phyloP scores from a whole-genome alignment of 2,329 filamentous ascomycete genomes.

The Byssothecium circinans region DNA sequence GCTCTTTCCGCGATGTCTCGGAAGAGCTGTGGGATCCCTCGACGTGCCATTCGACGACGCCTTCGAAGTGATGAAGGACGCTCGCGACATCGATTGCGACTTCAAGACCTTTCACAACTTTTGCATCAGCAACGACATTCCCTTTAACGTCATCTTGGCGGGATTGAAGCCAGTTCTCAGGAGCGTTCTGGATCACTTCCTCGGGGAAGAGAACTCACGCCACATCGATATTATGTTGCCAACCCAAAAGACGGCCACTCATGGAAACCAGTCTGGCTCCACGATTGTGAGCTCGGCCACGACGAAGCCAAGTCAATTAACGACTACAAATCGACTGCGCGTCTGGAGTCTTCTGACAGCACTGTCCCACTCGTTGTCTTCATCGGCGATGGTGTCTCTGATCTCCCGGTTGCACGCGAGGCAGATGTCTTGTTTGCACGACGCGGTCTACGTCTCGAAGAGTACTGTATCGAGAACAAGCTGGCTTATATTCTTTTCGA shows the following conservation, averaged over 20 bases:
- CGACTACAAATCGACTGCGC: constrained; percentile 60
- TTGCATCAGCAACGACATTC: constrained; percentile 63
- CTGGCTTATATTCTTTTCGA: constrained; percentile 65
- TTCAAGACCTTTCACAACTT: constrained; percentile 67
- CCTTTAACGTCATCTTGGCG: constrained; percentile 70
- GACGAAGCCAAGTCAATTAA: constrained; percentile 68
- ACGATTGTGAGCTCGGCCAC: constrained; percentile 66
- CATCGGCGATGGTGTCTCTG: constrained; percentile 70
- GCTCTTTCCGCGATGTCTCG: constrained; percentile 69
- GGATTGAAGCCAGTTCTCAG: constrained; percentile 66
- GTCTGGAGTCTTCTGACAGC: constrained; percentile 59
- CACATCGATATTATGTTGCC: constrained; percentile 65
- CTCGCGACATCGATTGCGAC: constrained; percentile 64
- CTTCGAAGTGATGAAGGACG: constrained; percentile 64
- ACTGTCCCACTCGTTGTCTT: constrained; percentile 68
- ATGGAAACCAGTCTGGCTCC: constrained; percentile 69
- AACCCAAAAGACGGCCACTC: constrained; percentile 58
- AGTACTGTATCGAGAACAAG: constrained; percentile 65
- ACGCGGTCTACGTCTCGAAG: constrained; percentile 64
- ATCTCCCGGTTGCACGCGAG: constrained; percentile 66
- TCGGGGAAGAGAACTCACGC: constrained; percentile 61
- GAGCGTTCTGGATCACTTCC: constrained; percentile 64
- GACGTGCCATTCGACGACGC: constrained; percentile 68
- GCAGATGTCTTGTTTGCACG: constrained; percentile 70
- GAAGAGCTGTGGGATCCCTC: constrained; percentile 71